These are phyloP conservation scores for Debaryomycetaceae sp. DNA, from an alignment of 1,139 yeast species.

Conservation along the genomic window DNA sequence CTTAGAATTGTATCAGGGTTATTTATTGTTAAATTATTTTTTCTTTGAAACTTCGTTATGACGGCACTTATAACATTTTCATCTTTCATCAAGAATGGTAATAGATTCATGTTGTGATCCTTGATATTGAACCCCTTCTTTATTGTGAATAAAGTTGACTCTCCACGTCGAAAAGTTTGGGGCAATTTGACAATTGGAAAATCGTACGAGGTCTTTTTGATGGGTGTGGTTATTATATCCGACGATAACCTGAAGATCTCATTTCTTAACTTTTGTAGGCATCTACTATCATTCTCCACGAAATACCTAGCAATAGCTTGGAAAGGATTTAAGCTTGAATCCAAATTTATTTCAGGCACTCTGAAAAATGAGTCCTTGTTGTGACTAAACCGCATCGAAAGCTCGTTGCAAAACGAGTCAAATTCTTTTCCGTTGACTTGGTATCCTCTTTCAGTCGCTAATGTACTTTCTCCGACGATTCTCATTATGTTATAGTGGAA, in stretches of 20 bases:
- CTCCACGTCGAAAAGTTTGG: conserved; percentile 6
- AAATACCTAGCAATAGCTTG: conserved; percentile 11
- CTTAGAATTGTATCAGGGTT: conserved; percentile 9
- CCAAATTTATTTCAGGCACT: conserved; percentile 7
- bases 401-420: neutral
- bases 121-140: conserved; percentile 6
- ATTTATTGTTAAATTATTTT: conserved; percentile 1
- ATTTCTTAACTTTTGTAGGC: conserved; percentile 9
- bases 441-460: neutral
- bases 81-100: conserved; percentile 14
- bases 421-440: neutral
- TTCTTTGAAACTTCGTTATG: conserved; percentile 8
- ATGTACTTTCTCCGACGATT: conserved; percentile 11
- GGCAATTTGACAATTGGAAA: conserved; percentile 12
- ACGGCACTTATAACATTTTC: conserved; percentile 5
- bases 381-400: neutral
- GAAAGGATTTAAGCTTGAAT: conserved; percentile 7
- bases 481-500: conserved; percentile 14
- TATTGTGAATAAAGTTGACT: conserved; percentile 8
- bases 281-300: conserved; percentile 9
- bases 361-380: conserved; percentile 9
- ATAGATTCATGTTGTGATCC: conserved; percentile 9
- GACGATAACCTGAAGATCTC: conserved; percentile 6
- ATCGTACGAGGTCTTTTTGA: conserved; percentile 3
- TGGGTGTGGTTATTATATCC: neutral